Percentiles rank a stretch among this genome's conserved stretches.
Conservation (phyloP, 2,329 filamentous ascomycete genomes). For the Penicillium sp. region DNA sequence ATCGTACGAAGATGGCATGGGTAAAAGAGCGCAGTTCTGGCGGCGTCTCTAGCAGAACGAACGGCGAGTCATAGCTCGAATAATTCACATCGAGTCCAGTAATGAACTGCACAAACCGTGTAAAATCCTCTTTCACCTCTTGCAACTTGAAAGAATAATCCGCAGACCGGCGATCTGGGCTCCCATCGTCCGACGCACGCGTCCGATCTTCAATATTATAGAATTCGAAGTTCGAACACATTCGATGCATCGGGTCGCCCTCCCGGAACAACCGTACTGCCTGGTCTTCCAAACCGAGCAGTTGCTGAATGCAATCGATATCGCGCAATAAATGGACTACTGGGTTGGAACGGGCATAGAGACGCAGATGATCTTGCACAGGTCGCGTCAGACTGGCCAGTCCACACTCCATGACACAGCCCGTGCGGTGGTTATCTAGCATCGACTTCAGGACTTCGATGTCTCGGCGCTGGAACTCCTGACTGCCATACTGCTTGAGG, state of each 20-base stretch:
- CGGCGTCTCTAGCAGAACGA: constrained; percentile 58
- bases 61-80: constrained; percentile 58
- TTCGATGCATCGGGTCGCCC: constrained; percentile 47
- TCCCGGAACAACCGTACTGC: constrained; percentile 44
- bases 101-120: constrained; percentile 57
- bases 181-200: constrained; percentile 30
- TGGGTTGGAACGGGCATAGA: constrained; percentile 38
- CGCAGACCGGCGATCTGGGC: constrained; percentile 45
- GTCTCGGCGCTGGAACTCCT: constrained; percentile 44
- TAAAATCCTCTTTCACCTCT: constrained; percentile 60
- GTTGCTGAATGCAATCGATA: constrained; percentile 38
- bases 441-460: constrained; percentile 44
- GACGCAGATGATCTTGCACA: constrained; percentile 42
- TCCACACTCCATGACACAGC: constrained; percentile 46
- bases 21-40: constrained; percentile 55
- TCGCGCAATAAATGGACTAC: constrained; percentile 44
- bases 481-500: constrained; percentile 39
- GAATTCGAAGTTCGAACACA: constrained; percentile 48
- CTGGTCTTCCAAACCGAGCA: constrained; percentile 46
- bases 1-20: constrained; percentile 40
- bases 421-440: constrained; percentile 44
- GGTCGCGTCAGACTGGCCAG: constrained; percentile 44
- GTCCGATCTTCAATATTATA: constrained; percentile 51
- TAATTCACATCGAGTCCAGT: constrained; percentile 54
- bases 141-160: constrained; percentile 51